Conservation (phyloP, 169 alveolate species). For the Babesia gibsoni region DNA sequence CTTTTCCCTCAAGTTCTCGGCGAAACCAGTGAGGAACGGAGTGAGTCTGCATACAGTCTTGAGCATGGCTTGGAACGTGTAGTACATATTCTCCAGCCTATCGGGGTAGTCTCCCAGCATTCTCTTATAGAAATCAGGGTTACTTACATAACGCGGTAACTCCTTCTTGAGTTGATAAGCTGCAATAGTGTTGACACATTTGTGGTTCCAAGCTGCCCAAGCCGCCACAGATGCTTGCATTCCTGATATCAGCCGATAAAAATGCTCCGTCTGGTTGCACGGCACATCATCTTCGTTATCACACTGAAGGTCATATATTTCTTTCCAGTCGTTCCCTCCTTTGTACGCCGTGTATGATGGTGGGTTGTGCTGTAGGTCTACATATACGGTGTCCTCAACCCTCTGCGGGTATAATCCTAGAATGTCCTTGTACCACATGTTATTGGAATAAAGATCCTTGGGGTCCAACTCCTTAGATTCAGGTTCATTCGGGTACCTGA, state of each 20-base stretch:
- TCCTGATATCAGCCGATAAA: constrained; percentile 79
- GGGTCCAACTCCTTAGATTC: constrained; percentile 29
- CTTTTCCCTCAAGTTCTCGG: constrained; percentile 6
- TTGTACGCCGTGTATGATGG: constrained; percentile 64
- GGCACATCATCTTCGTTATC: constrained; percentile 39
- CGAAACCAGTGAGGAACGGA: constrained; percentile 63
- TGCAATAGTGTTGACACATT: constrained; percentile 61
- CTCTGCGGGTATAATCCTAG: constrained; percentile 29
- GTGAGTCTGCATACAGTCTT: constrained; percentile 71
- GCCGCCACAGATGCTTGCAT: constrained; percentile 83
- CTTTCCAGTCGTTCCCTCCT: constrained; percentile 62
- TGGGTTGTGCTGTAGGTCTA: constrained; percentile 60
- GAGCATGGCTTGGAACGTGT: constrained; percentile 80
- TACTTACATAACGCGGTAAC: constrained; percentile 65
- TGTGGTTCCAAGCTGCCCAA: constrained; percentile 77
- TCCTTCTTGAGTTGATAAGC: constrained; percentile 58
- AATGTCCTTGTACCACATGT: constrained; percentile 33
- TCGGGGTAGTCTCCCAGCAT: constrained; percentile 83
- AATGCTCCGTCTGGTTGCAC: constrained; percentile 72
- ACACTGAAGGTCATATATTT: constrained; percentile 8
- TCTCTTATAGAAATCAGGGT: constrained; percentile 70
- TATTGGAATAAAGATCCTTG: constrained; percentile 27
- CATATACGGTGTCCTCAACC: constrained; percentile 37
- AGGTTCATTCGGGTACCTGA: constrained; percentile 21
- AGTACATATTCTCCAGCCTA: constrained; percentile 81